A percentile compares a stretch with the other conserved stretches of the same genome.
phyloP scores from a whole-genome alignment of 441 rosid species.

The Lepidium campestre region DNA sequence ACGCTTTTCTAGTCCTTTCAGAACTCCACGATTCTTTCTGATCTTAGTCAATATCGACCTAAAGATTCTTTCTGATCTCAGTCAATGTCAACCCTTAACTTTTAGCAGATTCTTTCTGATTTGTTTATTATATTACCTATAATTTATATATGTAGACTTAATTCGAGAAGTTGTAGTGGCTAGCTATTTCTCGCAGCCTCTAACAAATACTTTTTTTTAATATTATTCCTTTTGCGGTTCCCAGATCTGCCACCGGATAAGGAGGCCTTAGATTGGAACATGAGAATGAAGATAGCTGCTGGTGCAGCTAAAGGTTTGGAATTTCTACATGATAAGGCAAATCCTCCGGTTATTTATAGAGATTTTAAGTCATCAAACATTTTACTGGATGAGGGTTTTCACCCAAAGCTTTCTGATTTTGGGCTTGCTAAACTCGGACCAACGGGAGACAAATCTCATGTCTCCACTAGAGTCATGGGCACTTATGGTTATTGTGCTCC shows the following conservation, averaged over 20 bases:
- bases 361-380: slow-evolving; percentile 96
- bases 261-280: slow-evolving; percentile 91
- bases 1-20: not conserved
- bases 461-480: slow-evolving; percentile 97
- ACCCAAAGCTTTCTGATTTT: slow-evolving; percentile 93
- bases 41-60: slow-evolving; percentile 5
- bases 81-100: slow-evolving; percentile 27
- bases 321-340: slow-evolving; percentile 86
- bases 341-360: slow-evolving; percentile 92
- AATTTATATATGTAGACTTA: not conserved
- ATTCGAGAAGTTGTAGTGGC: slow-evolving; percentile 16
- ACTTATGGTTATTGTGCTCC: slow-evolving; percentile 99
- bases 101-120: slow-evolving; percentile 1
- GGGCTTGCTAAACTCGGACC: slow-evolving; percentile 99
- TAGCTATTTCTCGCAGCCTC: not conserved
- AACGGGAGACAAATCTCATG: slow-evolving; percentile 91
- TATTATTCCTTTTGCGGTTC: not conserved
- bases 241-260: slow-evolving; percentile 84
- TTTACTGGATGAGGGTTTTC: slow-evolving; percentile 79
- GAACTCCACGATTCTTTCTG: not conserved
- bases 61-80: slow-evolving; percentile 13
- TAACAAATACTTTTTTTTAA: not conserved
- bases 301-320: slow-evolving; percentile 98
- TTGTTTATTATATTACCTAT: not conserved
- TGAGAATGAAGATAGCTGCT: slow-evolving; percentile 96